phyloP scores from a whole-genome alignment of 2,329 filamentous ascomycete species.

The Blumeria graminis region DNA sequence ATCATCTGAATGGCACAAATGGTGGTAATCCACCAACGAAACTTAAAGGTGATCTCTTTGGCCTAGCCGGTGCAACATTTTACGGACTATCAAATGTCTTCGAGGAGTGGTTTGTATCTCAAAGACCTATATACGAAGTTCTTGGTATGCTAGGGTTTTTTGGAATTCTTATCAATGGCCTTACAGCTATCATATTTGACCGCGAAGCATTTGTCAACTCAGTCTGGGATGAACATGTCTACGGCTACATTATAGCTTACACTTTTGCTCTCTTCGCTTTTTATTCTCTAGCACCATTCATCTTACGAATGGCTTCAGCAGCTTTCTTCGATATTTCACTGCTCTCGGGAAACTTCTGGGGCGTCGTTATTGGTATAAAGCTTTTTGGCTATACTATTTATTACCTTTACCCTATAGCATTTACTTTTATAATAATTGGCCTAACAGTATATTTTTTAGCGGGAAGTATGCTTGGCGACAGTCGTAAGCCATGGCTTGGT shows the following conservation, averaged over 20 bases:
- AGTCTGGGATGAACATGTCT: constrained; percentile 41
- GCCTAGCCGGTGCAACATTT: constrained; percentile 64
- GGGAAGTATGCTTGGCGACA: constrained; percentile 61
- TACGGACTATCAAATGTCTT: constrained; percentile 82
- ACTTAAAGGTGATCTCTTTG: constrained; percentile 83
- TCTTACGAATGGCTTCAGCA: constrained; percentile 73
- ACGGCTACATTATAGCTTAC: constrained; percentile 72
- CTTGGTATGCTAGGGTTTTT: constrained; percentile 76
- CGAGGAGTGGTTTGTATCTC: constrained; percentile 83
- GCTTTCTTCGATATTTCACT: constrained; percentile 94
- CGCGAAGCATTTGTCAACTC: constrained; percentile 41
- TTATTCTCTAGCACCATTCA: constrained; percentile 65
- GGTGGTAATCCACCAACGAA: constrained; percentile 42
- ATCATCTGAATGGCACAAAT: constrained; percentile 60
- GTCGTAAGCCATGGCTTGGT: constrained; percentile 86
- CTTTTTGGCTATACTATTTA: constrained; percentile 64
- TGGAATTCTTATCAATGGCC: constrained; percentile 74
- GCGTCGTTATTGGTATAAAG: constrained; percentile 69
- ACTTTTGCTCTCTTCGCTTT: constrained; percentile 65
- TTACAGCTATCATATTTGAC: constrained; percentile 82
- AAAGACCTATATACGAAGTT: constrained; percentile 75
- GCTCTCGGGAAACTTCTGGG: constrained; percentile 92
- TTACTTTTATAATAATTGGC: constrained; percentile 73
- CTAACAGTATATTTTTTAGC: constrained; percentile 72
- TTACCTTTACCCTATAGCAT: constrained; percentile 87